These are phyloP conservation scores for Knoxdaviesia proteae DNA, from an alignment of 2,329 filamentous ascomycete species.

Conservation along the genomic window DNA sequence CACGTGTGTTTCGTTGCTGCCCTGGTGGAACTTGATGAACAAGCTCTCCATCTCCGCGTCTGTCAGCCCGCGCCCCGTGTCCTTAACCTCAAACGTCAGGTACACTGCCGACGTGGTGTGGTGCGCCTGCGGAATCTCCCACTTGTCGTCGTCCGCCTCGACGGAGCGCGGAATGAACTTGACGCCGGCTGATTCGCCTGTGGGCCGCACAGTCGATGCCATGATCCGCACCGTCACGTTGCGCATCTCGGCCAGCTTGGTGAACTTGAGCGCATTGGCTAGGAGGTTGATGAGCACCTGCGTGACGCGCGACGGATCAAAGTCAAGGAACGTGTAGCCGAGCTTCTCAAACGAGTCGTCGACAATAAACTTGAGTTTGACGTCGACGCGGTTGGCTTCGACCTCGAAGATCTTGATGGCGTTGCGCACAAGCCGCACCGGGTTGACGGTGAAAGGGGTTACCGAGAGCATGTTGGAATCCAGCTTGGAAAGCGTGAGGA, in stretches of 20 bases:
- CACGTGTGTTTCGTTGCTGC: constrained; percentile 53
- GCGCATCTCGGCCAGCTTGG: constrained; percentile 37
- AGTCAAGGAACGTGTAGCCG: constrained; percentile 39
- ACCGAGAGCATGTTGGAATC: constrained; percentile 56
- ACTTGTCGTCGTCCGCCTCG: constrained; percentile 1
- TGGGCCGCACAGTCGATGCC: constrained; percentile 18
- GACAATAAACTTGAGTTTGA: constrained; percentile 42
- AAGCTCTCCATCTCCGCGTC: constrained; percentile 51
- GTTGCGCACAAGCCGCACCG: constrained; percentile 42
- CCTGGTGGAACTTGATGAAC: constrained; percentile 63
- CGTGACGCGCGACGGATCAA: constrained; percentile 55
- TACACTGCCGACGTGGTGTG: constrained; percentile 28
- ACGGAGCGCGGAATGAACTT: constrained; percentile 34
- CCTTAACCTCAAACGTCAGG: constrained; percentile 53
- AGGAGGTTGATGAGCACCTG: constrained; percentile 66
- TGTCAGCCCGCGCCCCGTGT: constrained; percentile 56
- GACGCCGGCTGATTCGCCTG: constrained; percentile 23
- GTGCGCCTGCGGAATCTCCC: background rate
- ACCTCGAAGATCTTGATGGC: constrained; percentile 63
- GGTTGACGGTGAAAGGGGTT: constrained; percentile 48
- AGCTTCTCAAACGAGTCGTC: constrained; percentile 38
- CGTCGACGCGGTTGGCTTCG: constrained; percentile 48
- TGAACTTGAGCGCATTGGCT: constrained; percentile 70
- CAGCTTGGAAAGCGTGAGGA: constrained; percentile 53
- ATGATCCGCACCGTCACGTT: constrained; percentile 29